These are phyloP conservation scores for Fonsecaea multimorphosa DNA, from an alignment of 2,329 filamentous ascomycete species.

Conservation along the genomic window DNA sequence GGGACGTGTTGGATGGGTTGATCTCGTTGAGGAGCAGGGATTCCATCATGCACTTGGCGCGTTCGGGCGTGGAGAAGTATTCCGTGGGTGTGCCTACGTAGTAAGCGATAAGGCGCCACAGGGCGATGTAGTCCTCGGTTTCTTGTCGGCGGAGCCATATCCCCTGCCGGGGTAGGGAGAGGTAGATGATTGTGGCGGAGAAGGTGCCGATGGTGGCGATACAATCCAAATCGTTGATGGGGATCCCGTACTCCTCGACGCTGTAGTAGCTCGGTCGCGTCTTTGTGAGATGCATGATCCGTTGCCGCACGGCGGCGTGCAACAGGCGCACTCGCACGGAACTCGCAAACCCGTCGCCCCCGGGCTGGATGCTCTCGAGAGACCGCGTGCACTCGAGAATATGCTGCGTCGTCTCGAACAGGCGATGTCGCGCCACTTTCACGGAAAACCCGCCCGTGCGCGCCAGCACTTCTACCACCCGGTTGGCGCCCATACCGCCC, in stretches of 20 bases:
- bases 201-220: constrained; percentile 76
- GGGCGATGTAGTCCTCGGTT: constrained; percentile 70
- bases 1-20: constrained; percentile 66
- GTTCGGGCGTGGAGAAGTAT: constrained; percentile 61
- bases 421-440: constrained; percentile 68
- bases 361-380: constrained; percentile 69
- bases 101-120: constrained; percentile 77
- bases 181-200: constrained; percentile 69
- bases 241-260: constrained; percentile 64
- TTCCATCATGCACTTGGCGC: constrained; percentile 69
- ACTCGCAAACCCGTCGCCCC: constrained; percentile 68
- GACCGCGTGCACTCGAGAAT: constrained; percentile 73
- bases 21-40: constrained; percentile 70
- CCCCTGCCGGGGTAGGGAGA: constrained; percentile 74
- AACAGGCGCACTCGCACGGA: constrained; percentile 72
- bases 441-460: constrained; percentile 76
- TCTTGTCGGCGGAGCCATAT: constrained; percentile 69
- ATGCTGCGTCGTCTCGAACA: constrained; percentile 77
- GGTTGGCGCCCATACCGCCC: constrained; percentile 66
- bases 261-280: constrained; percentile 67
- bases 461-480: constrained; percentile 75
- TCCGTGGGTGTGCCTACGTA: constrained; percentile 72
- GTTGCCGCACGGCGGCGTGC: constrained; percentile 69
- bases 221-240: constrained; percentile 77
- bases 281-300: constrained; percentile 66